phyloP scores from a whole-genome alignment of 1,139 yeast genomes.

The Debaryomyces coudertii region DNA sequence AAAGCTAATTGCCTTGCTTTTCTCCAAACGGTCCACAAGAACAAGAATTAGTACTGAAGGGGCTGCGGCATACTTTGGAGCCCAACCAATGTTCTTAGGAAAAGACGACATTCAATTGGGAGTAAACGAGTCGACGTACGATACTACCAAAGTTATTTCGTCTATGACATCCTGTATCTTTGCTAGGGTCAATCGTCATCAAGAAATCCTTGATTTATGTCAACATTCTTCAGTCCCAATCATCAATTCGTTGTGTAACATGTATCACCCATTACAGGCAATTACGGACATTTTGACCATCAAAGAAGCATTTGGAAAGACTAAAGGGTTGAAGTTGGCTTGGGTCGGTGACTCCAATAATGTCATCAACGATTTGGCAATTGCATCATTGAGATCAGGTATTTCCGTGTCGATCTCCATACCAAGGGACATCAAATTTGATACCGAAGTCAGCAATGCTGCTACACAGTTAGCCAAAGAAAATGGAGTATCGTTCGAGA shows the following conservation, averaged over 20 bases:
- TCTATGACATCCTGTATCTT: conserved; percentile 95
- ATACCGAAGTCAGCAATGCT: conserved; percentile 53
- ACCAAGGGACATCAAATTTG: conserved; percentile 72
- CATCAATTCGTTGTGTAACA: conserved; percentile 90
- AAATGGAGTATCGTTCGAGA: conserved; percentile 57
- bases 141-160: conserved; percentile 84
- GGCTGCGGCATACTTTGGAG: conserved; percentile 92
- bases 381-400: conserved; percentile 85
- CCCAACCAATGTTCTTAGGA: conserved; percentile 94
- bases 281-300: conserved; percentile 88
- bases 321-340: conserved; percentile 72
- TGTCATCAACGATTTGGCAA: conserved; percentile 90
- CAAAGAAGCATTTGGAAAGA: conserved; percentile 67
- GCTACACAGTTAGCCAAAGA: conserved; percentile 58
- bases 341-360: conserved; percentile 98
- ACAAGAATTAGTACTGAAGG: conserved; percentile 95
- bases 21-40: conserved; percentile 90
- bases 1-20: conserved; percentile 78
- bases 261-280: conserved; percentile 93
- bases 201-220: conserved; percentile 77
- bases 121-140: conserved; percentile 86
- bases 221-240: conserved; percentile 84
- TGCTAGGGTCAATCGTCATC: conserved; percentile 90
- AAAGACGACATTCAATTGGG: conserved; percentile 96
- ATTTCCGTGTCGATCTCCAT: conserved; percentile 83